Evolutionary conservation across 139 green algal species (phyloP), one percentile per base, ranked within the genome.

Genomic region (Axilococcus clingmanii): DNA sequence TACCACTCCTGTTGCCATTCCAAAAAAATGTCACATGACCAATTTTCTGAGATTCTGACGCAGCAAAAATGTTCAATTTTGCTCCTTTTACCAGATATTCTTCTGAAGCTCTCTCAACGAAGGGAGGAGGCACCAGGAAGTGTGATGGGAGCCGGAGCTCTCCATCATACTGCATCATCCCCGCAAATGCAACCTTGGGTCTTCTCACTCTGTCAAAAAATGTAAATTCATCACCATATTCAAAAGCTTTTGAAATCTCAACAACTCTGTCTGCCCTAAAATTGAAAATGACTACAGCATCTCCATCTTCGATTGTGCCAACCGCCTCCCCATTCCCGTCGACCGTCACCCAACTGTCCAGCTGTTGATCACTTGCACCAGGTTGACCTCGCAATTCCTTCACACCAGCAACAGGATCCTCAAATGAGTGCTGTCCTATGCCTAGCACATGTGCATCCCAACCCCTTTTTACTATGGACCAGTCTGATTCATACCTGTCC

Each of bases 91-190:
- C 81, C 23, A 96, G 69, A 61, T 86, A 96, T 63, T 95, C 63
- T 28, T 88, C 88, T 30, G 38, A 68, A 27, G 57, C 48, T 12
- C 36, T 40, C 16, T 74, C 43, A 55, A 96, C 95, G 50, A 78
- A 46, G 5, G 89, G 89, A 3, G 89, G 88, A 3, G 85, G 77
- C 43, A 97, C 83, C 49, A 97, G 80, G 76, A 75, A 95, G 63
- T 93, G 79, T 20, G 59, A 49, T 17, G 89, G 89, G 52, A 97
- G 80, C 55, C 86, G 79, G 24, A 96, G 69, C 55, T 97, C 89
- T 19, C 86, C 88, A 52, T 97, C 89, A 57, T 97, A 97, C 65
- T 96, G 85, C 85, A 97, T 95, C 73, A 97, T 86, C 24, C 89
- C 89, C 23, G 83, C 84, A 62, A 94, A 95, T 17, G 71, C 7